phyloP scores from a whole-genome alignment of 2,329 filamentous ascomycete species.

The Aspergillus nomiae region DNA sequence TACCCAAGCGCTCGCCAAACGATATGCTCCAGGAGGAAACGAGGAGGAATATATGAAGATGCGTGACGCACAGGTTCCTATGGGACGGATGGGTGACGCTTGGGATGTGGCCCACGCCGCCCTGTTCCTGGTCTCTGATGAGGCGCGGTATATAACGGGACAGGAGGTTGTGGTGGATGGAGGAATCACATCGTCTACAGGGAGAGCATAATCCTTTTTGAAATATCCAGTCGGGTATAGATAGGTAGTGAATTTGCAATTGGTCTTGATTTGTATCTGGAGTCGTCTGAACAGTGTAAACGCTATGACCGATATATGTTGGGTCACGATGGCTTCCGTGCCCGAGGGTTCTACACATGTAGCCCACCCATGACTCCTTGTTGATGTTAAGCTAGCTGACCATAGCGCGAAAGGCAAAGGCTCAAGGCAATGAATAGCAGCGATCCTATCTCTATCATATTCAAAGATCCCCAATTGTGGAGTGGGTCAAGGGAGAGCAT shows the following conservation, averaged over 20 bases:
- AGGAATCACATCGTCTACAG: conserved; percentile 32
- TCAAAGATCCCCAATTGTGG: rapidly evolving
- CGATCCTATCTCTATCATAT: background rate
- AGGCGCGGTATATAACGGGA: conserved; percentile 37
- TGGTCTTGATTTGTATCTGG: background rate
- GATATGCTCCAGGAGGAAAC: conserved; percentile 47
- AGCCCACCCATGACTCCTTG: rapidly evolving
- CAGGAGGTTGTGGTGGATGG: conserved; percentile 41
- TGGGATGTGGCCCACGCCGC: conserved; percentile 38
- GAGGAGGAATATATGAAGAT: conserved; percentile 43
- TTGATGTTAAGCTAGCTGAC: background rate
- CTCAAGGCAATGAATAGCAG: no score
- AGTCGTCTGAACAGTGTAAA: background rate
- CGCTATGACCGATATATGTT: background rate
- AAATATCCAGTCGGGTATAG: background rate
- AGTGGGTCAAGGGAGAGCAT: background rate
- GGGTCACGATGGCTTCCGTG: background rate
- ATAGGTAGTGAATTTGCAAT: background rate
- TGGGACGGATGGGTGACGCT: conserved; percentile 35
- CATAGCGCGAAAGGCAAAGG: no score
- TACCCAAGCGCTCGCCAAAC: conserved; percentile 47
- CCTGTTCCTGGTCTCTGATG: conserved; percentile 32
- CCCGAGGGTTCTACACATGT: background rate
- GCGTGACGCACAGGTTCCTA: conserved; percentile 28
- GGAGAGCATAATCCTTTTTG: background rate